Evolutionary conservation across 345 rosid genomes (phyloP), one percentile per base, ranked within the genome.

Genomic region (Fremontodendron californicum): DNA sequence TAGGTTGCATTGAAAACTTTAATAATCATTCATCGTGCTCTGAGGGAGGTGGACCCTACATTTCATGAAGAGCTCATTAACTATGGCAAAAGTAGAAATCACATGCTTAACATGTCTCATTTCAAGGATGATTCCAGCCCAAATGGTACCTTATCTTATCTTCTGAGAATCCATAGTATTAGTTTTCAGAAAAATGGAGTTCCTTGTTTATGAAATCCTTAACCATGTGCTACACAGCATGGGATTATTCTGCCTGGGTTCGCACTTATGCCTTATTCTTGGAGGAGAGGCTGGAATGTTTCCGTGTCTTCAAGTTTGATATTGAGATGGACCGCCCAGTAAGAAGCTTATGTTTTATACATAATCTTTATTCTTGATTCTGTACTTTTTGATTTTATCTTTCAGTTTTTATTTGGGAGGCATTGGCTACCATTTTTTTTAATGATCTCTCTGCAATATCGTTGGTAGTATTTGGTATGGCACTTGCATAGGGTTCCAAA

Each of bases 111-210:
- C 80, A 90, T 96, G 98, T 84, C 97, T 78, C 97, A 96, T 84
- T 96, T 96, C 82, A 96, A 92, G 82, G 99, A 96, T 82, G 99
- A 93, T 88, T 93, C 99, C 13, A 83, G 99, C 87, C 94, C 98
- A 74, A 90, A 87, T 78, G 96, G 99, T 96, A 92, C 25, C n/a
- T 27, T 27, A 55, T 55, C 61, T 55, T 54, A 33, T 58, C 60
- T 19, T 23, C 52, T 11, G 51, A 71, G 21, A 63, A 57, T 54
- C 45, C 45, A 19, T 40, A 25, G 4, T 29, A 4, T 68, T 55
- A 6, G 1, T 77, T 75, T 65, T 76, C 72, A 9, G 74, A 51
- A 39, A 11, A 27, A 19, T 37, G 27, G 43, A 15, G 29, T 27
- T 71, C 25, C 9, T 65, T 73, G 77, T 48, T 75, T 61, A 21